Evolutionary conservation across 2,329 filamentous ascomycete species (phyloP).

Genomic region (Venturia carpophila): DNA sequence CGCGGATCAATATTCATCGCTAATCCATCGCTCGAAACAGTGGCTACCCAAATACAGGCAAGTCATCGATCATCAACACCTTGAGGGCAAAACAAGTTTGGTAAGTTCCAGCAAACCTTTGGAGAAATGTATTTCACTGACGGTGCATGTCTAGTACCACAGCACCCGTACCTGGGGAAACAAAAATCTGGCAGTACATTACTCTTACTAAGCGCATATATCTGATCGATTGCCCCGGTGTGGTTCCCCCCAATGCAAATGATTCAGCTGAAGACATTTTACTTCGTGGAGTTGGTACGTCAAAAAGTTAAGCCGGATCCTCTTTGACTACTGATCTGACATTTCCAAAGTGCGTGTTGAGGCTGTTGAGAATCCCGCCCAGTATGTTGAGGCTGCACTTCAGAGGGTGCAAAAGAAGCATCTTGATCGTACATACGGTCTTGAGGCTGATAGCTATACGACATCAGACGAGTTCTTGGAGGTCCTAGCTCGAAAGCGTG

Average conservation of each 20-base stretch:
- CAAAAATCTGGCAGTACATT: slow-evolving; percentile 97
- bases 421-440: slow-evolving; percentile 74
- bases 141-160: slow-evolving; percentile 59
- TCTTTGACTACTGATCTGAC: too few relatives aligned
- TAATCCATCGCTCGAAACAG: too few relatives aligned
- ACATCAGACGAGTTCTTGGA: slow-evolving; percentile 79
- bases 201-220: slow-evolving; percentile 92
- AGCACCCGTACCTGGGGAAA: slow-evolving; percentile 91
- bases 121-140: slow-evolving; percentile 46
- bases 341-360: slow-evolving; percentile 67
- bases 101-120: slow-evolving; percentile 54
- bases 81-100: slow-evolving; percentile 90
- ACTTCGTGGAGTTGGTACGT: slow-evolving; percentile 61
- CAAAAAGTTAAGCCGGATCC: too few relatives aligned
- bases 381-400: slow-evolving; percentile 83
- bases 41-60: slow-evolving; percentile 87
- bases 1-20: too few relatives aligned
- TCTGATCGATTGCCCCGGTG: slow-evolving; percentile 93
- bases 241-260: slow-evolving; percentile 79
- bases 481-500: slow-evolving; percentile 75
- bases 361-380: slow-evolving; percentile 91
- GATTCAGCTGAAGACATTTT: slow-evolving; percentile 85
- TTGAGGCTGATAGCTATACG: slow-evolving; percentile 67
- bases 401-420: slow-evolving; percentile 75
- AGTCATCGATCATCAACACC: slow-evolving; percentile 96